Conservation (phyloP, 78 protist genomes). For the Speleostelium caveatum region DNA sequence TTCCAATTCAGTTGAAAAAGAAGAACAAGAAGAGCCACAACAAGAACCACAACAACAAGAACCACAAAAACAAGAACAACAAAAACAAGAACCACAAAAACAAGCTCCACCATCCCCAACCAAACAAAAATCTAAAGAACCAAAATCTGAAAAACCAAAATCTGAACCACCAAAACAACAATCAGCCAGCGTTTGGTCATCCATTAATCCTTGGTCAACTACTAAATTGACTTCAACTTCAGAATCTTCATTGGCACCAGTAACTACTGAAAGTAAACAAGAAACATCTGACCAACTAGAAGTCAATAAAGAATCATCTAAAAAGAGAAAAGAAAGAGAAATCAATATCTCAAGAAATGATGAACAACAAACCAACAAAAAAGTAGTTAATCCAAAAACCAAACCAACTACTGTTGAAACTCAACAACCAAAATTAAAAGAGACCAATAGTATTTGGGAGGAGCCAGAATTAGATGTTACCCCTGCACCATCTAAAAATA, state of each 20-base stretch:
- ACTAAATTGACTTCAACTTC: too few species aligned
- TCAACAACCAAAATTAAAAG: not conserved
- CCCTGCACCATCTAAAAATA: not conserved
- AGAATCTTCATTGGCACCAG: too few species aligned
- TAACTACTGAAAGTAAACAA: too few species aligned
- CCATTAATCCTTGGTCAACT: too few species aligned
- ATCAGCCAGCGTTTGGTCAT: too few species aligned
- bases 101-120: not conserved
- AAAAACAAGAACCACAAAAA: constrained; percentile 14
- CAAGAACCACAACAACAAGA: constrained; percentile 5
- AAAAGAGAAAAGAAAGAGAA: constrained; percentile 3
- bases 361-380: constrained; percentile 3
- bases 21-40: not conserved
- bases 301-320: not conserved
- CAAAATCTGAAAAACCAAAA: not conserved
- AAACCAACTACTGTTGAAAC: not conserved
- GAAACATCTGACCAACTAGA: too few species aligned
- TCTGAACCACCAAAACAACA: not conserved
- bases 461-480: constrained; percentile 24
- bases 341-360: constrained; percentile 4
- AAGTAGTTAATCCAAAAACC: too few species aligned
- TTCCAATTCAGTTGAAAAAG: constrained; percentile 4
- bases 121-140: not conserved
- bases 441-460: constrained; percentile 26
- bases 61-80: not conserved